Evolutionary conservation across 345 rosid genomes (phyloP).

Genomic region (Laguncularia racemosa): DNA sequence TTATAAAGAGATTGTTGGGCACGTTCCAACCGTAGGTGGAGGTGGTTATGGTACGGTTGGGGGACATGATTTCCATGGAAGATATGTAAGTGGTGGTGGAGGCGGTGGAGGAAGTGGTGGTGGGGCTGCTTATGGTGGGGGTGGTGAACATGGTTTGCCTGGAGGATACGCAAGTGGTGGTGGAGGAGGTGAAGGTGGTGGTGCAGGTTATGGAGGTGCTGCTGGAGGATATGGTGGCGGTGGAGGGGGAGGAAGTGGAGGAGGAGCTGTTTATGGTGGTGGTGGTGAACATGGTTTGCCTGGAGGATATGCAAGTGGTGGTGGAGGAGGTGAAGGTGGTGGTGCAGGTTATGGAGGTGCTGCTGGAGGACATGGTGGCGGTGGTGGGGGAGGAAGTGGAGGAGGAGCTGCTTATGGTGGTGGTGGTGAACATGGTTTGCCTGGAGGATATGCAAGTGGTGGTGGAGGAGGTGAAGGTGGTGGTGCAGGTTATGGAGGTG

Average conservation of each 20-base stretch:
- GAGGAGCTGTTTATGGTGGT: slow-evolving; percentile 16
- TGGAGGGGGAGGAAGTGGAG: slow-evolving; percentile 22
- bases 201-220: slow-evolving; percentile 16
- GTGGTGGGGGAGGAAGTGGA: slow-evolving; percentile 5
- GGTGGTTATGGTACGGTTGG: slow-evolving; percentile 17
- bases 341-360: slow-evolving; percentile 11
- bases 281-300: slow-evolving; percentile 13
- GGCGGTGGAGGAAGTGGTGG: slow-evolving; percentile 13
- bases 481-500: slow-evolving; percentile 16
- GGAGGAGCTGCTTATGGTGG: slow-evolving; percentile 1
- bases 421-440: slow-evolving; percentile 9
- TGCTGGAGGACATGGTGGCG: slow-evolving; percentile 7
- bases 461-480: slow-evolving; percentile 13
- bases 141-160: slow-evolving; percentile 5
- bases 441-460: slow-evolving; percentile 7
- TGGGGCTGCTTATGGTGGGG: slow-evolving; percentile 14
- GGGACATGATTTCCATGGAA: too few species aligned
- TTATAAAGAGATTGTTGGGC: slow-evolving; percentile 17
- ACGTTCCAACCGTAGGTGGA: slow-evolving; percentile 5
- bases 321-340: slow-evolving; percentile 13
- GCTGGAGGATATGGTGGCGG: slow-evolving; percentile 18
- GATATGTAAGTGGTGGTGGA: slow-evolving; percentile 16
- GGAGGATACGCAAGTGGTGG: slow-evolving; percentile 1
- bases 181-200: slow-evolving; percentile 23
- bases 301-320: slow-evolving; percentile 2